Evolutionary conservation across 352 stramenopile species (phyloP).

Genomic region (Discostella stelligera): DNA sequence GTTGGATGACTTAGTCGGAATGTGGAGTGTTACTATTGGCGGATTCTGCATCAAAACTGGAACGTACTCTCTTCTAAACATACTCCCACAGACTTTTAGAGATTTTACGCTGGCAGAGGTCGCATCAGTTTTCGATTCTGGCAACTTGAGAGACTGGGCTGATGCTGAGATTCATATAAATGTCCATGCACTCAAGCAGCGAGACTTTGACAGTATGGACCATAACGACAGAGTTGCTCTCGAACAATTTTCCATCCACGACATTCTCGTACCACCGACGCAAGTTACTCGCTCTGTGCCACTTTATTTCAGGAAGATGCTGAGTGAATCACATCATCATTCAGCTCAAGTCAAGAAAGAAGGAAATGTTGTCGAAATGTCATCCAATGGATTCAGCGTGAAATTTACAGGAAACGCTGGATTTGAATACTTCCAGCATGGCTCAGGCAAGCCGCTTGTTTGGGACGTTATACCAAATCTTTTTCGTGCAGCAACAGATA

Average conservation of each 20-base stretch:
- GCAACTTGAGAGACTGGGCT: background rate
- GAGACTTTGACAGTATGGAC: background rate
- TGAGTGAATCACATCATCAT: background rate
- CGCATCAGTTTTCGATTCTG: background rate
- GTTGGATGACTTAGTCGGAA: slow-evolving; percentile 23
- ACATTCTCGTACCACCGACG: background rate
- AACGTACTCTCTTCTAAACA: slow-evolving; percentile 9
- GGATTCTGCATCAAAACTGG: slow-evolving; percentile 23
- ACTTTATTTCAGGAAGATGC: slow-evolving; percentile 1
- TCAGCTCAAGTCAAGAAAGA: background rate
- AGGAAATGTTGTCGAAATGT: slow-evolving; percentile 7
- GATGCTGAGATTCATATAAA: slow-evolving; percentile 14
- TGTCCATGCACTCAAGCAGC: background rate
- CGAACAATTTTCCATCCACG: slow-evolving; percentile 23
- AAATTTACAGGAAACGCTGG: slow-evolving; percentile 4
- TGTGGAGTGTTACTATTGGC: slow-evolving; percentile 33
- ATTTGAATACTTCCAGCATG: slow-evolving; percentile 25
- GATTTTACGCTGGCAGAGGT: background rate
- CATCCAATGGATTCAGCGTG: slow-evolving; percentile 10
- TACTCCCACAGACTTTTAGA: slow-evolving; percentile 18
- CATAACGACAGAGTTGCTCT: slow-evolving; percentile 5
- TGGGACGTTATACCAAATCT: slow-evolving; percentile 27
- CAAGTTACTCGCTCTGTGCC: background rate
- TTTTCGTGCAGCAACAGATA: slow-evolving; percentile 48
- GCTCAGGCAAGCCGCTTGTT: slow-evolving; percentile 1